Conservation (phyloP, 148 eudicot genomes). For the Talinum fruticosum region DNA sequence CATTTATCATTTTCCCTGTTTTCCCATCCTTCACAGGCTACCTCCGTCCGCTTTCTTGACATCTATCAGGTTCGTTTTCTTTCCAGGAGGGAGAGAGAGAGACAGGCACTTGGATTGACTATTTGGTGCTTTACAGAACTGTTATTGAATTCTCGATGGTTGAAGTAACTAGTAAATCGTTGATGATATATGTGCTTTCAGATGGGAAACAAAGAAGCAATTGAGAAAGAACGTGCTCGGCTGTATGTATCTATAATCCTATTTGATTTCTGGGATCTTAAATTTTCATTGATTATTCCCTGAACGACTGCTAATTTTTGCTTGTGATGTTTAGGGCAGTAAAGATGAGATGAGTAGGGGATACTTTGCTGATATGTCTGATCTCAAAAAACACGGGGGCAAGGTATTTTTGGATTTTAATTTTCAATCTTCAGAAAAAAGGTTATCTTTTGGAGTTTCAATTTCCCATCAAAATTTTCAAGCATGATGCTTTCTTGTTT, state of each 20-base stretch:
- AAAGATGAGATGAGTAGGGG: conserved; percentile 95
- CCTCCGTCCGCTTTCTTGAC: conserved; percentile 72
- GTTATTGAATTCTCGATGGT: background rate
- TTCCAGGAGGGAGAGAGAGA: too few species aligned
- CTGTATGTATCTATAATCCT: conserved; percentile 48
- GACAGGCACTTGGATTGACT: background rate
- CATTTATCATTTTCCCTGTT: conserved; percentile 18
- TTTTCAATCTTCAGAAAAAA: background rate
- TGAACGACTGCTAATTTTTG: conserved; percentile 16
- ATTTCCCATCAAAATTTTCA: background rate
- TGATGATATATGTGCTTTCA: conserved; percentile 24
- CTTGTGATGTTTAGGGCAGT: conserved; percentile 67
- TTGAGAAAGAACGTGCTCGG: conserved; percentile 87
- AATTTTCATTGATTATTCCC: conserved; percentile 17
- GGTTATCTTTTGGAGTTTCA: background rate
- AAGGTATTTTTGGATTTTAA: conserved; percentile 45
- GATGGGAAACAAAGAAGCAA: conserved; percentile 81
- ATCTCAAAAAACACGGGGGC: conserved; percentile 82
- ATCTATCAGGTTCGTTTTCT: conserved; percentile 65
- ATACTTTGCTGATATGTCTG: conserved; percentile 86
- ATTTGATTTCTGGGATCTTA: background rate
- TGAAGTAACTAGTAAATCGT: background rate
- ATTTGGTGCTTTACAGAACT: background rate
- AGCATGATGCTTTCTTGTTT: background rate
- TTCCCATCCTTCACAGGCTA: conserved; percentile 32